Conservation (phyloP, 176 grass and related monocot genomes). For the Oryza brachyantha region DNA sequence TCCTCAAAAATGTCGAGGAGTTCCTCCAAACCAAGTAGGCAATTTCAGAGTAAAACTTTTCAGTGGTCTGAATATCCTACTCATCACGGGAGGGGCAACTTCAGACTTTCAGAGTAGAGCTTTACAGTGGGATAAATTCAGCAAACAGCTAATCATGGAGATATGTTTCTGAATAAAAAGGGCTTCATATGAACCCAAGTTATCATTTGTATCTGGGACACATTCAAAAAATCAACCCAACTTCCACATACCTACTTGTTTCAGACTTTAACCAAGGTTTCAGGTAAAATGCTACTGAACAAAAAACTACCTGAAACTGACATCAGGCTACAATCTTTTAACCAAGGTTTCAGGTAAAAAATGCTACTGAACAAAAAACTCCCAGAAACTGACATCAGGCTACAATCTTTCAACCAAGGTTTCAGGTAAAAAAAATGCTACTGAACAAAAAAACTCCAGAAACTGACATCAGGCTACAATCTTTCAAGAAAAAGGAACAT, state of each 20-base stretch:
- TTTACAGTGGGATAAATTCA: not conserved
- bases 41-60: not conserved
- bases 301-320: not conserved
- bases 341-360: not conserved
- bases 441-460: not conserved
- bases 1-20: too few relatives aligned
- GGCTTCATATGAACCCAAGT: not conserved
- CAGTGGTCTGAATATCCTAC: too few relatives aligned
- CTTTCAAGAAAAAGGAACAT: not conserved
- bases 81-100: not conserved
- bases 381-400: not conserved
- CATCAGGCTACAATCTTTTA: not conserved
- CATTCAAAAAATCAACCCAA: not conserved
- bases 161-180: not conserved
- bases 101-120: not conserved
- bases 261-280: not conserved
- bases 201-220: not conserved
- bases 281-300: not conserved
- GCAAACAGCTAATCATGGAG: not conserved
- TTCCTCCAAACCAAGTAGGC: rapidly evolving
- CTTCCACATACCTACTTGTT: not conserved
- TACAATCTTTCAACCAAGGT: not conserved
- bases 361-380: slow-evolving; percentile 5
- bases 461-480: not conserved
- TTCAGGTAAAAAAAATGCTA: not conserved